Evolutionary conservation across 2,329 filamentous ascomycete species (phyloP).

Genomic region (Epicoccum sorghinum): DNA sequence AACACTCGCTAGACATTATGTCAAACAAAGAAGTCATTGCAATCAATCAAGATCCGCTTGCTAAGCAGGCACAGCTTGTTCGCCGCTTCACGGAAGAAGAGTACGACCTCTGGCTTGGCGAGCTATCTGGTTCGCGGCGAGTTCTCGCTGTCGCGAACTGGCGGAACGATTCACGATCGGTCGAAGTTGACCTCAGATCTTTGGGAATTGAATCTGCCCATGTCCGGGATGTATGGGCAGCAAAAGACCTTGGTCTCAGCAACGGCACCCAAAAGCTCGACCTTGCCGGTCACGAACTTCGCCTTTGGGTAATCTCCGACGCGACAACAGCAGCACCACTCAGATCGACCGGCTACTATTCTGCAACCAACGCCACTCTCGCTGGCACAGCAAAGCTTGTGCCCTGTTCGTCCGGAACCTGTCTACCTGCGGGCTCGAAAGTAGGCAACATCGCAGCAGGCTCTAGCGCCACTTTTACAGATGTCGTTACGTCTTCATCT

Average conservation of each 20-base stretch:
- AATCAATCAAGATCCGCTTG: slow-evolving; percentile 64
- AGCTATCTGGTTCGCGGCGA: slow-evolving; percentile 42
- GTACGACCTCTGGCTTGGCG: slow-evolving; percentile 48
- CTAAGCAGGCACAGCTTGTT: slow-evolving; percentile 58
- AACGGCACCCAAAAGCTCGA: slow-evolving; percentile 22
- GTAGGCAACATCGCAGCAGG: slow-evolving; percentile 37
- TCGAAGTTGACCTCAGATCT: slow-evolving; percentile 39
- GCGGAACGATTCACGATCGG: slow-evolving; percentile 40
- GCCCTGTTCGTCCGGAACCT: slow-evolving; percentile 31
- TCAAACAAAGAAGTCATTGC: slow-evolving; percentile 62
- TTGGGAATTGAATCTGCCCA: slow-evolving; percentile 44
- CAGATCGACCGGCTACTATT: slow-evolving; percentile 34
- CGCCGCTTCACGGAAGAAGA: slow-evolving; percentile 48
- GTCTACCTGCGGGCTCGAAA: slow-evolving; percentile 43
- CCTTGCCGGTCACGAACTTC: slow-evolving; percentile 37
- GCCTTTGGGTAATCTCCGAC: slow-evolving; percentile 45
- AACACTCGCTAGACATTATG: slow-evolving; percentile 36
- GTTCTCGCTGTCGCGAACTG: slow-evolving; percentile 49
- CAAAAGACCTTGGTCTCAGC: slow-evolving; percentile 26
- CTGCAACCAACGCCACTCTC: slow-evolving; percentile 39
- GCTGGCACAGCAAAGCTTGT: slow-evolving; percentile 34
- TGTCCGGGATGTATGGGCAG: slow-evolving; percentile 47
- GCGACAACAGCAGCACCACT: slow-evolving; percentile 24
- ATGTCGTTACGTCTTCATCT: slow-evolving; percentile 30
- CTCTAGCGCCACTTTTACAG: slow-evolving; percentile 36